Base-by-base conservation (phyloP, 2,329 filamentous ascomycete species). In the Trichoderma sp. region DNA sequence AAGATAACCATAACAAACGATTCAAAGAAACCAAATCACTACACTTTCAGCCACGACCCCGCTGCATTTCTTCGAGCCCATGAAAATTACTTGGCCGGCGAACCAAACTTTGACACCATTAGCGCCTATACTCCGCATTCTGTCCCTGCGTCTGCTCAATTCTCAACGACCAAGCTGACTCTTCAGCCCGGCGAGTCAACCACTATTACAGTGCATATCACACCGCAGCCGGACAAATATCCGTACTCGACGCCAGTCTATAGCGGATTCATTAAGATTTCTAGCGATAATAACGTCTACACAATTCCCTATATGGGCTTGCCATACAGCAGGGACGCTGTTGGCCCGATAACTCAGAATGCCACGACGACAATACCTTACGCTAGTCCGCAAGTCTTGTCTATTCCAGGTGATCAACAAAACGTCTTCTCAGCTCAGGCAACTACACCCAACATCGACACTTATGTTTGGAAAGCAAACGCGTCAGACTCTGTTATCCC, bases 1-100 rank as follows among this genome's bases (percentile, higher is more conserved):
- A 71, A 43, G 4, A 71, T 71, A 14, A 60, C 69, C 34, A 51
- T 71, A 34, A 65, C 24, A 26, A 71, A 71, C n/a, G 34, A 61
- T n/a, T 71, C 69, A 18, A 43, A 58, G 34, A 47, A 26, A 8
- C 28, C 4, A 14, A 71, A 65, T 26, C 43, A 43, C 9, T 71
- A 71, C 39, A 30, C 51, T 18, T n/a, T 71, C 14, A 24, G 32
- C 15, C 69, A 71, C n/a, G 18, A 14, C 3, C 51, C 51, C 11
- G 69, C 34, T 9, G 15, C 51, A 4, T 71, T 58, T 3, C 21
- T 24, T n/a, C 34, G 69, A 9, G 36, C 30, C 34, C 47, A 32
- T 15, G 24, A 64, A 26, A 60, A 71, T 15, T 71, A 64, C 6
- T 14, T 65, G 51, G 18, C 60, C 1, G 69, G 47, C 9, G 39